These are phyloP conservation scores for Clausena lansium DNA, from an alignment of 345 rosid genomes.

Conservation along the genomic window DNA sequence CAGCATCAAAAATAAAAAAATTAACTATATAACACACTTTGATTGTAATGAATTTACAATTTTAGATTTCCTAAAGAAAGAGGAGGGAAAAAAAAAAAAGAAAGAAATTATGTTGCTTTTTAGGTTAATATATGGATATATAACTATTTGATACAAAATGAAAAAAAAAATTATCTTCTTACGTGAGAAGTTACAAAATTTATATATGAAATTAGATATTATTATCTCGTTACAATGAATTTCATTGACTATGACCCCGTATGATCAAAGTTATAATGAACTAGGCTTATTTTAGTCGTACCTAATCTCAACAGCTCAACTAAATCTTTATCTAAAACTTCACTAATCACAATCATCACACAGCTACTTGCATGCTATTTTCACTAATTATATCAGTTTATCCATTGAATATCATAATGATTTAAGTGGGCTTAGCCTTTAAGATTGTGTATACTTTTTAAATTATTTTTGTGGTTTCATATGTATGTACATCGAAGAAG, in stretches of 20 bases:
- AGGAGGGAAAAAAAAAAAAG: too few species aligned
- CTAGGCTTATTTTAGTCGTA: not conserved
- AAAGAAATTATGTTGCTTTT: too few species aligned
- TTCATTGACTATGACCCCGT: constrained; percentile 18
- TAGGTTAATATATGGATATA: too few species aligned
- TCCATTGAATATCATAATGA: not conserved
- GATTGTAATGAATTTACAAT: too few species aligned
- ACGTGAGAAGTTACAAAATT: too few species aligned
- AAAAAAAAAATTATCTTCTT: not conserved
- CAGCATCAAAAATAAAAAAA: too few species aligned
- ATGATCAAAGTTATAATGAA: constrained; percentile 12
- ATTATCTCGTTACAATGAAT: not conserved
- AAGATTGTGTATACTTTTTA: not conserved
- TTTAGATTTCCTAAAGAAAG: too few species aligned
- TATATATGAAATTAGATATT: too few species aligned
- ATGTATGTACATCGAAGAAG: not conserved
- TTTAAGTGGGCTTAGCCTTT: not conserved
- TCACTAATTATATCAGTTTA: constrained; percentile 10
- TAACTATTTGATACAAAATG: not conserved
- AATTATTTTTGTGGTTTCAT: too few species aligned
- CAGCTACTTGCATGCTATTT: constrained; percentile 12
- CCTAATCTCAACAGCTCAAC: constrained; percentile 23
- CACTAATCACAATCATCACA: constrained; percentile 12
- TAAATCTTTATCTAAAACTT: constrained; percentile 7
- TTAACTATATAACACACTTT: too few species aligned